A percentile compares a stretch with the other conserved stretches of the same genome.
phyloP scores from a whole-genome alignment of 306 rosid genomes.

The Urtica urens region DNA sequence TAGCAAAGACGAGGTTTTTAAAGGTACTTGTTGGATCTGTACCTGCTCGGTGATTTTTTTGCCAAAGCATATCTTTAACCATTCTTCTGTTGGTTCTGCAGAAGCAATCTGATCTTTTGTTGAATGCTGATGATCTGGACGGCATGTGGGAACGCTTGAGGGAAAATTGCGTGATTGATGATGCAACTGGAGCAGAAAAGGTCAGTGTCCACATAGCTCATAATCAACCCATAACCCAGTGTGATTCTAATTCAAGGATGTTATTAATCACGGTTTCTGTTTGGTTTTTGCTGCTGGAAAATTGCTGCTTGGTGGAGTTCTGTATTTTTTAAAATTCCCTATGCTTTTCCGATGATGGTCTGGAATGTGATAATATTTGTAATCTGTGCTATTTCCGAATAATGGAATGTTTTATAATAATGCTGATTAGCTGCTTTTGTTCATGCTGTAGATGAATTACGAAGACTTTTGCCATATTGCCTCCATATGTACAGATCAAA shows the following conservation, averaged over 20 bases:
- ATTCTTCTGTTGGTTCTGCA: slow-evolving; percentile 30
- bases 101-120: slow-evolving; percentile 97
- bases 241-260: background rate
- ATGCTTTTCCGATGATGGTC: background rate
- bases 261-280: too few relatives aligned
- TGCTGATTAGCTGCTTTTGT: slow-evolving; percentile 19
- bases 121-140: slow-evolving; percentile 97
- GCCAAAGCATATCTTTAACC: slow-evolving; percentile 11
- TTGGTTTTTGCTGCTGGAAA: background rate
- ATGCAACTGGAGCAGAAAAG: slow-evolving; percentile 97
- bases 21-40: slow-evolving; percentile 33
- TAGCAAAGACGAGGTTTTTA: slow-evolving; percentile 82
- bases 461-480: slow-evolving; percentile 99
- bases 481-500: slow-evolving; percentile 96
- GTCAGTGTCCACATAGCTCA: slow-evolving; percentile 22
- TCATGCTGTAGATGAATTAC: slow-evolving; percentile 77
- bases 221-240: slow-evolving; percentile 1
- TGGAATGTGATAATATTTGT: background rate
- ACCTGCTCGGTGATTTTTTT: slow-evolving; percentile 4
- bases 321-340: background rate
- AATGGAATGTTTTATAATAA: slow-evolving; percentile 1
- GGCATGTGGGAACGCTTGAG: slow-evolving; percentile 97
- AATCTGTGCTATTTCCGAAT: background rate
- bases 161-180: slow-evolving; percentile 97
- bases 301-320: background rate